phyloP scores from a whole-genome alignment of 108 stramenopile genomes.

The Nitzschia sp. region DNA sequence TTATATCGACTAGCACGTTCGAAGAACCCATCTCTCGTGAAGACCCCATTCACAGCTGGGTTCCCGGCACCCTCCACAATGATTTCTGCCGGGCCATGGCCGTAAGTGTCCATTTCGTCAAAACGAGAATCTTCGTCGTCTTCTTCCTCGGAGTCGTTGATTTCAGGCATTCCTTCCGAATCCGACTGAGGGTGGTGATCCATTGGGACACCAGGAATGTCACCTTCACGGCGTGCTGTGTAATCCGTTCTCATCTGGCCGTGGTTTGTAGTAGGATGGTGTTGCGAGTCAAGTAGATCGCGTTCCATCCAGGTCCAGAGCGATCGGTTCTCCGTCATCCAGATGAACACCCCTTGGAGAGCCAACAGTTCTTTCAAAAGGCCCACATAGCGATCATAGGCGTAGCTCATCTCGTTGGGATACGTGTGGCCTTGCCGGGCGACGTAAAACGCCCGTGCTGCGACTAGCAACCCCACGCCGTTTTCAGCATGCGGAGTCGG shows the following conservation, averaged over 20 bases:
- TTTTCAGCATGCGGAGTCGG: constrained; percentile 21
- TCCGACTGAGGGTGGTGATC: constrained; percentile 59
- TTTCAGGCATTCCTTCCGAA: constrained; percentile 53
- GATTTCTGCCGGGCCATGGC: constrained; percentile 28
- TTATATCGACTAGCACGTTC: constrained; percentile 67
- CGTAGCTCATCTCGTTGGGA: constrained; percentile 40
- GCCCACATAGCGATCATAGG: constrained; percentile 62
- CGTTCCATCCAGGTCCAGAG: constrained; percentile 73
- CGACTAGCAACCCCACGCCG: constrained; percentile 55
- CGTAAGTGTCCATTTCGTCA: constrained; percentile 31
- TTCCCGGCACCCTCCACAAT: constrained; percentile 75
- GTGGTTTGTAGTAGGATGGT: constrained; percentile 33
- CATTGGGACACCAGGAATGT: constrained; percentile 16
- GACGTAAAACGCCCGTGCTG: constrained; percentile 36
- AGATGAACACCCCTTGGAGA: constrained; percentile 50
- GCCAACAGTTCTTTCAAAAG: constrained; percentile 56
- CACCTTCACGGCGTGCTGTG: constrained; percentile 32
- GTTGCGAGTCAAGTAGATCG: constrained; percentile 36
- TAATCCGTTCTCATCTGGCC: constrained; percentile 40
- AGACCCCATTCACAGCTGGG: constrained; percentile 74
- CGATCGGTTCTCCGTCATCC: constrained; percentile 69
- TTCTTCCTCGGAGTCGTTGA: constrained; percentile 73
- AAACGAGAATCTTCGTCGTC: constrained; percentile 73
- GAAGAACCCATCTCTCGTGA: constrained; percentile 62
- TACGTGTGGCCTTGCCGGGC: constrained; percentile 32